phyloP scores from a whole-genome alignment of 495 filamentous ascomycete genomes.

The Lepraria neglecta region DNA sequence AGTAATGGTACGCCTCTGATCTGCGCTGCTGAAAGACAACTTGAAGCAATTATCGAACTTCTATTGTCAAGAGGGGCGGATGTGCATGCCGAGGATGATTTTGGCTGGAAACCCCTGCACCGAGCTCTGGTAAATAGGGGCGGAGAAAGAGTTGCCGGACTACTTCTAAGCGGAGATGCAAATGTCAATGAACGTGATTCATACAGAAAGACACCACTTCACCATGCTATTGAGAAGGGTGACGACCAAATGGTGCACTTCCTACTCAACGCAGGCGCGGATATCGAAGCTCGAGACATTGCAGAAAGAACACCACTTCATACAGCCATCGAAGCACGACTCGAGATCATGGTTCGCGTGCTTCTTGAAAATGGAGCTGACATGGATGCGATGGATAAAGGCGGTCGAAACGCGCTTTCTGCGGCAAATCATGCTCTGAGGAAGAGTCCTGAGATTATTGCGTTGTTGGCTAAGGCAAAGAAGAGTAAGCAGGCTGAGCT shows the following conservation, averaged over 20 bases:
- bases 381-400: constrained; percentile 17
- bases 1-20: constrained; percentile 21
- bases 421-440: constrained; percentile 20
- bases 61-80: constrained; percentile 22
- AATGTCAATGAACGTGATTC: constrained; percentile 19
- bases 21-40: constrained; percentile 18
- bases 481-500: constrained; percentile 6
- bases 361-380: constrained; percentile 24
- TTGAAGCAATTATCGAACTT: constrained; percentile 20
- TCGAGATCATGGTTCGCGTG: constrained; percentile 23
- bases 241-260: constrained; percentile 19
- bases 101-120: constrained; percentile 27
- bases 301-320: constrained; percentile 26
- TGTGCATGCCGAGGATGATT: constrained; percentile 19
- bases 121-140: constrained; percentile 12
- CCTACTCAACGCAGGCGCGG: constrained; percentile 18
- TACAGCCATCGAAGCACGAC: constrained; percentile 24
- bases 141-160: constrained; percentile 2
- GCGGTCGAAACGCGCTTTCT: constrained; percentile 16
- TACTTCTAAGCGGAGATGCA: constrained; percentile 17
- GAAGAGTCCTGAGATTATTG: constrained; percentile 25
- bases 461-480: constrained; percentile 16
- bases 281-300: constrained; percentile 22
- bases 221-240: constrained; percentile 26
- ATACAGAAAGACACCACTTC: constrained; percentile 22